Percentiles rank a stretch among this genome's conserved stretches.
phyloP scores from a whole-genome alignment of 78 protist species.

The Dictyostelium firmibasis region DNA sequence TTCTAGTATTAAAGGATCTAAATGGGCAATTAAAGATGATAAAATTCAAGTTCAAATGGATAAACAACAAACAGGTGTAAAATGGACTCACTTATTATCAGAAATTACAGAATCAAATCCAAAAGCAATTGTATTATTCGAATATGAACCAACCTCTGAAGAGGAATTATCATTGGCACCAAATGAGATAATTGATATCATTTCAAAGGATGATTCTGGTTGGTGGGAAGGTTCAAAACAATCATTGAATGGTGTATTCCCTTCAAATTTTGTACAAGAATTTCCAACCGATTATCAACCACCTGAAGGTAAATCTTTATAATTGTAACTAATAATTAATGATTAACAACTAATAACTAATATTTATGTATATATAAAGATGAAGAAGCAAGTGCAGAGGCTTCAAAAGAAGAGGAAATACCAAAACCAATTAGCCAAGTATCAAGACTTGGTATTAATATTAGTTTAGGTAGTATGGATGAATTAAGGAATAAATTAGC shows the following conservation, averaged over 20 bases:
- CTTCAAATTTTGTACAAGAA: constrained; percentile 33
- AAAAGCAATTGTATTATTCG: constrained; percentile 52
- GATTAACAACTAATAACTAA: too few relatives aligned
- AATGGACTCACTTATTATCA: constrained; percentile 28
- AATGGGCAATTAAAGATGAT: constrained; percentile 35
- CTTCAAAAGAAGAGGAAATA: not conserved
- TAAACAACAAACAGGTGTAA: not conserved
- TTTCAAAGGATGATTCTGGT: constrained; percentile 44
- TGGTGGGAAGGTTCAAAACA: constrained; percentile 66
- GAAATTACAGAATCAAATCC: not conserved
- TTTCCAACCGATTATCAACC: constrained; percentile 42
- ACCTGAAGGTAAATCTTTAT: constrained; percentile 14
- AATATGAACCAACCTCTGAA: constrained; percentile 27
- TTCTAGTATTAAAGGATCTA: constrained; percentile 17
- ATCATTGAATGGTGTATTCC: constrained; percentile 19
- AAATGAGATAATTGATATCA: not conserved
- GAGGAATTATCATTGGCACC: constrained; percentile 30
- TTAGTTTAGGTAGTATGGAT: constrained; percentile 15
- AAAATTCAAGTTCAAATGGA: constrained; percentile 9
- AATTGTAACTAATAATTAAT: too few relatives aligned
- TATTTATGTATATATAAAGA: not conserved
- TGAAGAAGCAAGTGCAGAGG: not conserved
- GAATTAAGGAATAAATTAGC: constrained; percentile 23
- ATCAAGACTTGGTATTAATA: constrained; percentile 26
- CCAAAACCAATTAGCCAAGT: constrained; percentile 1